Evolutionary conservation across 1,284 basidiomycete genomes (phyloP).

Genomic region (Waitea zeae): DNA sequence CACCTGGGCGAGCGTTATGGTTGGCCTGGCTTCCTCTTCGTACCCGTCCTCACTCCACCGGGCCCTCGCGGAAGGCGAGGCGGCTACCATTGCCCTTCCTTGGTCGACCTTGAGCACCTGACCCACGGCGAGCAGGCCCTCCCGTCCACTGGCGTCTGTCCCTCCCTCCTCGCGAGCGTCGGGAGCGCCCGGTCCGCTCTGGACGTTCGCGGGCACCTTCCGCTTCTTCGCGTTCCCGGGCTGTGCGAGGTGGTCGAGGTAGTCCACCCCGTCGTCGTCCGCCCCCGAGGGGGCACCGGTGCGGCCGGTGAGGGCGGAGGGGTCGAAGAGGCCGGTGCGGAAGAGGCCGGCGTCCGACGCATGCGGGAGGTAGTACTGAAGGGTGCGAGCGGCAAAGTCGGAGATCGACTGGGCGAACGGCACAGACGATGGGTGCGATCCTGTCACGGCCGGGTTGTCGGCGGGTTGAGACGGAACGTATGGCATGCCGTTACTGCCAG

Average conservation of each 20-base stretch:
- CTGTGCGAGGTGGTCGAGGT: conserved; percentile 46
- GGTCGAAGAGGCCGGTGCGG: not conserved
- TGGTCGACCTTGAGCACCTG: too few species aligned
- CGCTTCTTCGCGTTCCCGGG: conserved; percentile 76
- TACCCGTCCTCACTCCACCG: too few species aligned
- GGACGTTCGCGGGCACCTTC: conserved; percentile 69
- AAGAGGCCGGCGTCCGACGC: conserved; percentile 23
- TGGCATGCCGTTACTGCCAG: conserved; percentile 1
- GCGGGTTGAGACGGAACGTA: conserved; percentile 14
- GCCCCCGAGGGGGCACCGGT: conserved; percentile 11
- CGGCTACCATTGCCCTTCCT: too few species aligned
- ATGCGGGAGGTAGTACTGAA: conserved; percentile 38
- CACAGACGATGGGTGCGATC: too few species aligned
- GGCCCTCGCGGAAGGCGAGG: too few species aligned
- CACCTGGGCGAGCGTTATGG: too few species aligned
- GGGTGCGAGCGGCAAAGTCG: conserved; percentile 29
- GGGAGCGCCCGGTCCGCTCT: conserved; percentile 14
- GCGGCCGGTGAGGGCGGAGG: conserved; percentile 7
- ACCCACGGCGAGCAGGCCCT: not conserved
- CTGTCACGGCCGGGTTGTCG: too few species aligned
- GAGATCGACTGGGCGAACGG: conserved; percentile 34
- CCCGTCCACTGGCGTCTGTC: conserved; percentile 2
- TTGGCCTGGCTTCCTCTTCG: too few species aligned
- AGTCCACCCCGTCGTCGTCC: conserved; percentile 37
- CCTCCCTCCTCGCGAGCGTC: conserved; percentile 9